A percentile compares a stretch with the other conserved stretches of the same genome.
Evolutionary conservation across 1,284 basidiomycete genomes (phyloP).

Genomic region (Naganishia albida): DNA sequence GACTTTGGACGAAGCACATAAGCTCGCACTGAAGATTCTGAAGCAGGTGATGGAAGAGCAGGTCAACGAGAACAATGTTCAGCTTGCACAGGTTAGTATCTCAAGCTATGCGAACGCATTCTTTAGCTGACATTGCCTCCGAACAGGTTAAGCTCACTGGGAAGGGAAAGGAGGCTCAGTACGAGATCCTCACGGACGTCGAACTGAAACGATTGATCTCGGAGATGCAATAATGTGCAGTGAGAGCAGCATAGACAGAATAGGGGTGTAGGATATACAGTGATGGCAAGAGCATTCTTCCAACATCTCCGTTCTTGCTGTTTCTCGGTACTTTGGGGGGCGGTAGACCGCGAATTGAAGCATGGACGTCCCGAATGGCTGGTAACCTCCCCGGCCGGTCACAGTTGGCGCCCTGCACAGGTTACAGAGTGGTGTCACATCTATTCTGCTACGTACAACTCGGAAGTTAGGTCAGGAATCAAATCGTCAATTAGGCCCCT

Average conservation of each 20-base stretch:
- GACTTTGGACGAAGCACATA: constrained; percentile 84
- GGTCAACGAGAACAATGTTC: constrained; percentile 96
- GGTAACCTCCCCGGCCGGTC: no score
- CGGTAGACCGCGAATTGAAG: no score
- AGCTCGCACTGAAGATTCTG: constrained; percentile 81
- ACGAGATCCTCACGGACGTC: constrained; percentile 32
- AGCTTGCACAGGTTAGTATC: constrained; percentile 80
- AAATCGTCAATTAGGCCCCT: not conserved
- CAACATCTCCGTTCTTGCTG: no score
- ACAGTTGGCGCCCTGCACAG: no score
- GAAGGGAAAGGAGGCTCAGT: constrained; percentile 30
- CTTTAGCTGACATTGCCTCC: not conserved
- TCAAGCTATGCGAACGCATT: not conserved
- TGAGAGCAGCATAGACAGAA: not conserved
- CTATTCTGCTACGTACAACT: no score
- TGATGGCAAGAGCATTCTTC: no score
- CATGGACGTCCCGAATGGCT: no score
- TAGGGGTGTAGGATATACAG: not conserved
- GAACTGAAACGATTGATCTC: constrained; percentile 33
- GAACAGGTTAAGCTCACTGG: constrained; percentile 26
- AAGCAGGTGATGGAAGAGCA: constrained; percentile 99
- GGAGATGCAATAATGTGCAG: constrained; percentile 22
- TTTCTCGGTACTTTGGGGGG: no score
- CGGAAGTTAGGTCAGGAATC: no score
- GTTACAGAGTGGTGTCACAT: no score